Evolutionary conservation across 2,329 filamentous ascomycete genomes (phyloP).

Genomic region (Penicillium expansum): DNA sequence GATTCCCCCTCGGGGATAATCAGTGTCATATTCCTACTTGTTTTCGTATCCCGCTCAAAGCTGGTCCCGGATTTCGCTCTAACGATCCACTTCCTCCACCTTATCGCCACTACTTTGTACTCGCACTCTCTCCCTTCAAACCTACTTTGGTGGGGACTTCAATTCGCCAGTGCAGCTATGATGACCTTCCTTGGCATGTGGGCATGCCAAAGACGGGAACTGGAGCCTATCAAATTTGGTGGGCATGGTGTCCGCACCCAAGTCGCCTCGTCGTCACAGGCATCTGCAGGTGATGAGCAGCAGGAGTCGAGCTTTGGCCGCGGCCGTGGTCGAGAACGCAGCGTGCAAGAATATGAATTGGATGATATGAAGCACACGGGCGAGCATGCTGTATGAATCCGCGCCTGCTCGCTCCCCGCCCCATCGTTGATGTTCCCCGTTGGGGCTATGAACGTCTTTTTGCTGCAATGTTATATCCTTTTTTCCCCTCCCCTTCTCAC

Average conservation of each 20-base stretch:
- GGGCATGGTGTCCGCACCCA: conserved; percentile 43
- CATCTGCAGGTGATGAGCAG: conserved; percentile 17
- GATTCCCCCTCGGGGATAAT: neutral
- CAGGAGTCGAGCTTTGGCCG: conserved; percentile 29
- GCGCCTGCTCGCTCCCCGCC: neutral
- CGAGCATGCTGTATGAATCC: conserved; percentile 30
- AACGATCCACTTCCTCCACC: conserved; percentile 80
- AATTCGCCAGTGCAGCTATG: conserved; percentile 57
- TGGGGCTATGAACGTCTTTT: conserved; percentile 16
- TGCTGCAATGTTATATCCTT: neutral
- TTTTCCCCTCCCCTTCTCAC: conserved; percentile 3
- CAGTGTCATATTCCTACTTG: conserved; percentile 78
- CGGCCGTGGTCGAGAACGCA: conserved; percentile 32
- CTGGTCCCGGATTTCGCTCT: conserved; percentile 92
- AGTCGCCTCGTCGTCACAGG: conserved; percentile 15
- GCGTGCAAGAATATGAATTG: conserved; percentile 38
- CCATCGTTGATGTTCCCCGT: conserved; percentile 2
- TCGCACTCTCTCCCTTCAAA: conserved; percentile 72
- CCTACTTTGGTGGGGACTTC: conserved; percentile 80
- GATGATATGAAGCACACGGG: conserved; percentile 31
- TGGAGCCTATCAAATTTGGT: conserved; percentile 84
- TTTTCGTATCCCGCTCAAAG: conserved; percentile 84
- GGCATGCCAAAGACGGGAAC: conserved; percentile 86
- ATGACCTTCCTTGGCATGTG: conserved; percentile 77
- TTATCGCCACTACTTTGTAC: conserved; percentile 75